Conservation (phyloP, 495 filamentous ascomycete genomes). For the Friedmanniomyces endolithicus region DNA sequence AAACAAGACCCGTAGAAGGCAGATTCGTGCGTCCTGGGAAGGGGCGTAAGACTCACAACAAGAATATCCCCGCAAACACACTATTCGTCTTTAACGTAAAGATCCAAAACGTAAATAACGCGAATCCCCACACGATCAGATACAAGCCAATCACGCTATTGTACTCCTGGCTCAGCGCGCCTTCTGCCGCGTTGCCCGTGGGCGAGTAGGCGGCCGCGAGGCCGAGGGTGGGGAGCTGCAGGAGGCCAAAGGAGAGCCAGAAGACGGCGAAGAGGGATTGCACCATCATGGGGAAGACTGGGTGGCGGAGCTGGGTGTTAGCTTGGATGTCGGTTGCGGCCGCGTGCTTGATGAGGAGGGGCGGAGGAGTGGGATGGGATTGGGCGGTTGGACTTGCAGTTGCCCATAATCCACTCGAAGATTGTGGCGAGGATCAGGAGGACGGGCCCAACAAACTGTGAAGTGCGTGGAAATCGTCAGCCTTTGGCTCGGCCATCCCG, state of each 20-base stretch:
- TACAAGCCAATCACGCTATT: constrained; percentile 37
- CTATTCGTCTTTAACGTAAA: constrained; percentile 44
- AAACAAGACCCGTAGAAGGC: too few species aligned
- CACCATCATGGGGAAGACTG: constrained; percentile 46
- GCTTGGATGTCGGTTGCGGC: too few species aligned
- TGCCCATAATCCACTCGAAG: constrained; percentile 18
- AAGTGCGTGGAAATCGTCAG: not conserved
- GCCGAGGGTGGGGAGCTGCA: constrained; percentile 40
- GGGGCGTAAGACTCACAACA: constrained; percentile 22
- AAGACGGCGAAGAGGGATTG: constrained; percentile 46
- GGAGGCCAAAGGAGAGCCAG: constrained; percentile 43
- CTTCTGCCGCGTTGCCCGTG: constrained; percentile 34
- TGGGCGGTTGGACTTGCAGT: not conserved
- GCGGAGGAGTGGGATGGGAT: too few species aligned
- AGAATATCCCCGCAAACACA: constrained; percentile 42
- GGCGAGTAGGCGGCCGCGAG: constrained; percentile 38
- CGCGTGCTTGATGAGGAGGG: too few species aligned
- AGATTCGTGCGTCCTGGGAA: too few species aligned
- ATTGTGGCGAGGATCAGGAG: constrained; percentile 16
- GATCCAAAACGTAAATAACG: constrained; percentile 43
- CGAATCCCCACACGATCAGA: constrained; percentile 45
- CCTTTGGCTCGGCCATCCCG: too few species aligned
- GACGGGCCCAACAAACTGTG: constrained; percentile 14
- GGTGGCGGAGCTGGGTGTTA: too few species aligned
- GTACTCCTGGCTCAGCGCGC: constrained; percentile 34